Base-by-base conservation (phyloP, 2,329 filamentous ascomycete species). In the Dendrostoma leiphaemia region DNA sequence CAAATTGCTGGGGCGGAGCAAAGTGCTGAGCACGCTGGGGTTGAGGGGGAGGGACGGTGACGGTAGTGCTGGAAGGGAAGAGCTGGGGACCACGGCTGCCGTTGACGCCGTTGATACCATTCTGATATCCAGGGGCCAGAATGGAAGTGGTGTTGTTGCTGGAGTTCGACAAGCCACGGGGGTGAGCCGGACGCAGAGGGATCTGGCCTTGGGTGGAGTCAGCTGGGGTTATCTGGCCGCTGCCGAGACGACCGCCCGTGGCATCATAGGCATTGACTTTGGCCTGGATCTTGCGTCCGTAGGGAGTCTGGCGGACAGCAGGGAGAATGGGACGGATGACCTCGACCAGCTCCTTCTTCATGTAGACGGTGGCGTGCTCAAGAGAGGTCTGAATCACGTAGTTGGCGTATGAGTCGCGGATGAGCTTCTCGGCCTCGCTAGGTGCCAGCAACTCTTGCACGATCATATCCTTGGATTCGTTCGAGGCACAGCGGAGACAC, bases 301-400 rank as follows among this genome's bases (percentile, higher is more conserved):
- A 94, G 4, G 94, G 93, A 38, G 92, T 97, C 63, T 90, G 87
- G 60, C 92, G 90, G 60, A 97, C 95, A 38, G 83, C 79, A 3
- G 90, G 89, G 35, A 97, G 76, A 58, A 95, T 86, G 1, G 92
- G 91, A 35, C 91, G 90, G 64, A 97, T 91, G 32, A 82, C 80
- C 58, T 97, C 91, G 43, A 96, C 86, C 40, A 99, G 80, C 44
- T 84, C 83, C 55, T 80, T 75, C 73, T 93, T 91, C 68, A 85
- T 86, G 28, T 84, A 79, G 6, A 82, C 79, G 51, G 91, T 90
- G 12, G 89, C 84, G 65, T 90, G 92, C 64, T 96, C 92, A 62
- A 96, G 82, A 26, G 94, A 92, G 35, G 94, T 99, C 78, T 99
- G 94, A 35, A 99, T 90, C 60, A 99, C 94, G 65, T 99, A 99